Conservation (phyloP, 2,329 filamentous ascomycete species). For the Tolypocladium guangdongense region DNA sequence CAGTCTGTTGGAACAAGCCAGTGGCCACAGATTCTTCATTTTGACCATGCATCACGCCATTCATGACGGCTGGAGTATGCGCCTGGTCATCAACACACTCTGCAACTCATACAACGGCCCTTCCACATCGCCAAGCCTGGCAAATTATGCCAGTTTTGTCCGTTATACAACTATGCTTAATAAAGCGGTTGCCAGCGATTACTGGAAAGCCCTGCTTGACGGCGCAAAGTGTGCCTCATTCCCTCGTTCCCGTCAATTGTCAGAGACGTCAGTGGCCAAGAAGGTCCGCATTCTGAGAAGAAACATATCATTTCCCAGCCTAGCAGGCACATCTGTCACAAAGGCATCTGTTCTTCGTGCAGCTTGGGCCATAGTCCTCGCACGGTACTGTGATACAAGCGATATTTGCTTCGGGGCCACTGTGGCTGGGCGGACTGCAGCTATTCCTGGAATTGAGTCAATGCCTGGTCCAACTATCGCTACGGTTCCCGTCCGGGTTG, state of each 20-base stretch:
- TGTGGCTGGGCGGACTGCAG: slow-evolving; percentile 12
- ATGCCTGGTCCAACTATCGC: slow-evolving; percentile 11
- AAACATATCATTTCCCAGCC: no score
- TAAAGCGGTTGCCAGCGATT: background rate
- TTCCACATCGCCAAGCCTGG: background rate
- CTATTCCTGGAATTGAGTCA: slow-evolving; percentile 9
- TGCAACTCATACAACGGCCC: no score
- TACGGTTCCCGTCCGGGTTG: slow-evolving; percentile 6
- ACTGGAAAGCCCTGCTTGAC: slow-evolving; percentile 6
- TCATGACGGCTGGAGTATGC: no score
- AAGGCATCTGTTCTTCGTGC: slow-evolving; percentile 12
- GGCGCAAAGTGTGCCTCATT: slow-evolving; percentile 4
- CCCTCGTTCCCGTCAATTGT: background rate
- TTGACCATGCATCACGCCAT: no score
- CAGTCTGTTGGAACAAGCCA: no score
- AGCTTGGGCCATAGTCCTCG: slow-evolving; percentile 15
- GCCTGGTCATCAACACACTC: no score
- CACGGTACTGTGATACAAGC: slow-evolving; percentile 6
- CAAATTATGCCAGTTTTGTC: background rate
- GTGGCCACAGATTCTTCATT: no score
- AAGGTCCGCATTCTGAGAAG: no score
- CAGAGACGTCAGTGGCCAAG: no score
- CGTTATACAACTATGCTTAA: background rate
- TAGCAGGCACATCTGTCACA: slow-evolving; percentile 5
- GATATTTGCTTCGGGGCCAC: slow-evolving; percentile 14